Percentiles rank a stretch among this genome's conserved stretches.
Evolutionary conservation across 1,284 basidiomycete genomes (phyloP).

Genomic region (Tylopilus orsonianus): DNA sequence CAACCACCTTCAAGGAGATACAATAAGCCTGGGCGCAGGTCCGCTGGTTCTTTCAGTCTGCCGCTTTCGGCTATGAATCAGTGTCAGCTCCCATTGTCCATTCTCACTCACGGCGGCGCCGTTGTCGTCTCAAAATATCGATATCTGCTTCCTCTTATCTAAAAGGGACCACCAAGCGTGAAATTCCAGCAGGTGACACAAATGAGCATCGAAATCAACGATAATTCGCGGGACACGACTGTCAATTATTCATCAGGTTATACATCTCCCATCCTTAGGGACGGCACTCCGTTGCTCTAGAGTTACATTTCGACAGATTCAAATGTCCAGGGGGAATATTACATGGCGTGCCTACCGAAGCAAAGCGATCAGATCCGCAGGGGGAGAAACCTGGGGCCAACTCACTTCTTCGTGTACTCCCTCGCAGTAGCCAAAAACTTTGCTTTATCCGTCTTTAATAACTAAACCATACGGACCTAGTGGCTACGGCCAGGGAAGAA

Average conservation of each 20-base stretch:
- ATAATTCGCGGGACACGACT: slow-evolving; percentile 1
- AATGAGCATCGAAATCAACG: slow-evolving; percentile 5
- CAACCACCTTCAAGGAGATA: slow-evolving; percentile 5
- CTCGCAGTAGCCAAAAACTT: slow-evolving; percentile 74
- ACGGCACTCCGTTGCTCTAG: slow-evolving; percentile 1
- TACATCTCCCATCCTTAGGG: slow-evolving; percentile 1
- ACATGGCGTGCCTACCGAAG: slow-evolving; percentile 28
- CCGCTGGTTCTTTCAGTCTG: slow-evolving; percentile 20
- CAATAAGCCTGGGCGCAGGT: slow-evolving; percentile 4
- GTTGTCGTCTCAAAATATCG: neutral
- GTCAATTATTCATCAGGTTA: slow-evolving; percentile 3
- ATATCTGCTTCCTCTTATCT: slow-evolving; percentile 9
- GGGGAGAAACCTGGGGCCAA: neutral
- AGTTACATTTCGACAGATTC: slow-evolving; percentile 16
- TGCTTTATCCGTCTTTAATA: slow-evolving; percentile 68
- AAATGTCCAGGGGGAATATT: neutral
- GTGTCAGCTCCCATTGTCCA: slow-evolving; percentile 10
- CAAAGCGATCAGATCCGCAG: slow-evolving; percentile 7
- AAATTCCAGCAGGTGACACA: slow-evolving; percentile 14
- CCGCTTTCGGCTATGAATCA: slow-evolving; percentile 20
- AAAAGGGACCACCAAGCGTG: slow-evolving; percentile 1
- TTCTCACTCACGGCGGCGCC: slow-evolving; percentile 6
- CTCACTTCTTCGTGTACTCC: slow-evolving; percentile 80
- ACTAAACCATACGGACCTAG: slow-evolving; percentile 37
- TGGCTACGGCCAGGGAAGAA: neutral